Conservation (phyloP, 371 early-diverging fungal species). For the Apophysomyces sp. region DNA sequence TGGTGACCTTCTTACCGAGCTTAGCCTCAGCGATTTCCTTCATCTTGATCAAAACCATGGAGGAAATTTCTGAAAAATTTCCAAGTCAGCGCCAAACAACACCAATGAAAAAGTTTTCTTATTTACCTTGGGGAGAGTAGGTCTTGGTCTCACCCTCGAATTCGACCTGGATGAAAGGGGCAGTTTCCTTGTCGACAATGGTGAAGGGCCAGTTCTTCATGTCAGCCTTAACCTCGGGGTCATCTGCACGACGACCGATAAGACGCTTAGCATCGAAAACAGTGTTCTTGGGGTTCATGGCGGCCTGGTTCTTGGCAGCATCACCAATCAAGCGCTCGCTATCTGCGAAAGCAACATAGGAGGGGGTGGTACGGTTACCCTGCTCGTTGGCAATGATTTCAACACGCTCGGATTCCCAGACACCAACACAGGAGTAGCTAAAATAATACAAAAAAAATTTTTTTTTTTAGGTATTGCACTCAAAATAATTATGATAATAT, state of each 20-base stretch:
- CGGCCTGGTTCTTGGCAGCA: constrained; percentile 89
- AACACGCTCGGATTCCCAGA: constrained; percentile 89
- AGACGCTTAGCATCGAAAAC: constrained; percentile 94
- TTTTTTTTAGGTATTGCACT: too few relatives aligned
- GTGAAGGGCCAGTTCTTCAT: constrained; percentile 88
- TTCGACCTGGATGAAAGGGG: constrained; percentile 87
- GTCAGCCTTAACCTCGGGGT: constrained; percentile 82
- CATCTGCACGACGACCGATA: constrained; percentile 92
- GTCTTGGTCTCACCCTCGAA: constrained; percentile 90
- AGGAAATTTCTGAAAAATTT: constrained; percentile 67
- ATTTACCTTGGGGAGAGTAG: constrained; percentile 83
- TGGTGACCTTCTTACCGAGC: constrained; percentile 76
- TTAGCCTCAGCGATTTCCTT: constrained; percentile 90
- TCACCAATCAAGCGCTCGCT: constrained; percentile 94
- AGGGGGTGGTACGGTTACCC: constrained; percentile 95
- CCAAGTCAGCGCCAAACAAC: constrained; percentile 21
- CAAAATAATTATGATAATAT: too few relatives aligned
- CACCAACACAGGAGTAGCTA: constrained; percentile 89
- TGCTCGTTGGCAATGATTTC: constrained; percentile 82
- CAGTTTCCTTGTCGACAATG: constrained; percentile 73
- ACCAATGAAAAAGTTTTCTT: constrained; percentile 95
- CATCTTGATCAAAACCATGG: constrained; percentile 86
- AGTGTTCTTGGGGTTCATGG: constrained; percentile 92
- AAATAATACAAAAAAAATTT: constrained; percentile 14
- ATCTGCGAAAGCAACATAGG: constrained; percentile 92